Evolutionary conservation across 352 stramenopile species (phyloP).

Genomic region (Phytophthora nicotianae): DNA sequence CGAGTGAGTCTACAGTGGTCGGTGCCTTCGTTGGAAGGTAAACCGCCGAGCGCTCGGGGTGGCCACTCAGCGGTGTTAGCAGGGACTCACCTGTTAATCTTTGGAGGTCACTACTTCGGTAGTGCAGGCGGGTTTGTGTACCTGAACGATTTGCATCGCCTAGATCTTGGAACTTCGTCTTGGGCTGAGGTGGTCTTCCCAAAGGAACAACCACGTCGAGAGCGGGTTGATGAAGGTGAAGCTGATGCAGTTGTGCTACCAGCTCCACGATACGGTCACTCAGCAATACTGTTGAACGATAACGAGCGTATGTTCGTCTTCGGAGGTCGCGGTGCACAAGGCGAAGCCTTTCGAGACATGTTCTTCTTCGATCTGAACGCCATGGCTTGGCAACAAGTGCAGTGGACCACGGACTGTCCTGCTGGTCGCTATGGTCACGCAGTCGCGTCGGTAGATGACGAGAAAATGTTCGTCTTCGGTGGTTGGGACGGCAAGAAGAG

Average conservation of each 20-base stretch:
- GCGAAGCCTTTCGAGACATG: slow-evolving; percentile 83
- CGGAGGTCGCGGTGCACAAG: slow-evolving; percentile 56
- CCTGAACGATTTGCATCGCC: slow-evolving; percentile 88
- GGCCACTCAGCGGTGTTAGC: slow-evolving; percentile 76
- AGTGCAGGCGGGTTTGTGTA: slow-evolving; percentile 87
- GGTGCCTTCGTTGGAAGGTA: slow-evolving; percentile 55
- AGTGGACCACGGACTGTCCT: slow-evolving; percentile 85
- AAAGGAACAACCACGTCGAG: slow-evolving; percentile 25
- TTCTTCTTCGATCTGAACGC: slow-evolving; percentile 86
- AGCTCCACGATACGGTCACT: slow-evolving; percentile 86
- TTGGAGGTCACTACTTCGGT: slow-evolving; percentile 91
- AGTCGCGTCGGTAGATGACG: slow-evolving; percentile 62
- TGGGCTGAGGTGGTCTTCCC: slow-evolving; percentile 72
- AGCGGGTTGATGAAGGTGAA: slow-evolving; percentile 33
- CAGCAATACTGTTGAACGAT: slow-evolving; percentile 69
- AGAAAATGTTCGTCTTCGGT: slow-evolving; percentile 87
- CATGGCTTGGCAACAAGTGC: slow-evolving; percentile 86
- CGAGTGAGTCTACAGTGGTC: slow-evolving; percentile 71
- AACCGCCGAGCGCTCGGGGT: slow-evolving; percentile 59
- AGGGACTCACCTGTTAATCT: slow-evolving; percentile 86
- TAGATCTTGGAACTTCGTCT: slow-evolving; percentile 84
- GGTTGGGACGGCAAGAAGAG: slow-evolving; percentile 85
- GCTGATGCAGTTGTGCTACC: slow-evolving; percentile 51
- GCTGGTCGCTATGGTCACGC: slow-evolving; percentile 75
- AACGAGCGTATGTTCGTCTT: slow-evolving; percentile 81